A percentile compares a stretch with the other conserved stretches of the same genome.
phyloP scores from a whole-genome alignment of 176 grass and related monocot genomes.

The Elymus sibiricus region DNA sequence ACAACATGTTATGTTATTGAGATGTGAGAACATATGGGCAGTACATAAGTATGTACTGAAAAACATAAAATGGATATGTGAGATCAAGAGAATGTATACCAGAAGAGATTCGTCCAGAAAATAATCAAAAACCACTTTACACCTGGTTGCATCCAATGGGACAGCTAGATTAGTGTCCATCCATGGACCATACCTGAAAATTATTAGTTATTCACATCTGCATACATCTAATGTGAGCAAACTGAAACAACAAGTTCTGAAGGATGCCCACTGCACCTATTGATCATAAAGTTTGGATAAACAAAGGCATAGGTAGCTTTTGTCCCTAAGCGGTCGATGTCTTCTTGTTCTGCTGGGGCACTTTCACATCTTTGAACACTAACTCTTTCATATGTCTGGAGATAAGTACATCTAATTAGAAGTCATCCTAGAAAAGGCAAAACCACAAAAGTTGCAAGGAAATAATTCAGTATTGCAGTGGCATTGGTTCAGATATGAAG shows the following conservation, averaged over 20 bases:
- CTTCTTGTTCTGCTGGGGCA: conserved; percentile 31
- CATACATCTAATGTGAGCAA: not conserved
- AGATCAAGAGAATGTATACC: conserved; percentile 38
- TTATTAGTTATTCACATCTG: conserved; percentile 1
- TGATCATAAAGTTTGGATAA: conserved; percentile 98
- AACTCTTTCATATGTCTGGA: conserved; percentile 79
- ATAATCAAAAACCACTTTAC: conserved; percentile 97
- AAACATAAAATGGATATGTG: not conserved
- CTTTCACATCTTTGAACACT: conserved; percentile 92
- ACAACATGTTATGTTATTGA: not conserved
- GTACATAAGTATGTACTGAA: conserved; percentile 1
- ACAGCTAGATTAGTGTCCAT: conserved; percentile 96
- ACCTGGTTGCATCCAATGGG: conserved; percentile 64
- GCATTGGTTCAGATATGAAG: not conserved
- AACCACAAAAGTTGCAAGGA: not conserved
- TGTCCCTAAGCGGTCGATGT: conserved; percentile 60
- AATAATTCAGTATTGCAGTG: not conserved
- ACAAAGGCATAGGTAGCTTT: conserved; percentile 93
- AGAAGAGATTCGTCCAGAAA: conserved; percentile 66
- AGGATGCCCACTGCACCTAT: conserved; percentile 48
- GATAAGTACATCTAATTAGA: conserved; percentile 16
- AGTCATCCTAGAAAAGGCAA: conserved; percentile 12
- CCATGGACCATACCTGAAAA: conserved; percentile 91
- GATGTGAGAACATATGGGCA: not conserved
- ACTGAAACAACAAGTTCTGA: not conserved